A percentile compares a stretch with the other conserved stretches of the same genome.
Conservation (phyloP, 148 eudicot species). For the Rhododendron ovatum region DNA sequence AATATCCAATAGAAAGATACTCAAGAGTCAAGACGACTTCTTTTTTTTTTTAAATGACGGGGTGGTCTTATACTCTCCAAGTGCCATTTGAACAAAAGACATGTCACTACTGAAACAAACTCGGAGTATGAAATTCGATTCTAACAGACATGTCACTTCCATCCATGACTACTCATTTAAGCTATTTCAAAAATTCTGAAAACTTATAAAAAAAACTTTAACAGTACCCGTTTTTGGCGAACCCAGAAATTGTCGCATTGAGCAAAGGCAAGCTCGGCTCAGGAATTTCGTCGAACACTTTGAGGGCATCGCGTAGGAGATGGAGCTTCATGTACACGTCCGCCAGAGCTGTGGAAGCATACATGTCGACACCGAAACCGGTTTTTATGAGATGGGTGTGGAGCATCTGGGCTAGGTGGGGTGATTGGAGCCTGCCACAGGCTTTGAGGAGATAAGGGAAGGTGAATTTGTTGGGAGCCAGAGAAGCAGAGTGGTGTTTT, state of each 20-base stretch:
- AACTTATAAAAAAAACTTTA: neutral
- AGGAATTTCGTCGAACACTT: constrained; percentile 40
- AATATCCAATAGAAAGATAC: neutral
- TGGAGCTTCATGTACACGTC: constrained; percentile 47
- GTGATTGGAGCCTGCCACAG: constrained; percentile 41
- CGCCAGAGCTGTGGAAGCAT: constrained; percentile 53
- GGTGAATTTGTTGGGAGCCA: constrained; percentile 39
- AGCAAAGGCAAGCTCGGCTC: constrained; percentile 22
- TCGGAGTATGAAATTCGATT: neutral
- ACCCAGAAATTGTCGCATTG: constrained; percentile 41
- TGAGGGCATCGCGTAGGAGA: constrained; percentile 30
- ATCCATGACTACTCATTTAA: neutral
- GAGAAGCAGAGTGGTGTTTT: constrained; percentile 39
- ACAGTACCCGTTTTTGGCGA: constrained; percentile 38
- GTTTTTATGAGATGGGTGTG: constrained; percentile 63
- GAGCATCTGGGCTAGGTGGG: constrained; percentile 47
- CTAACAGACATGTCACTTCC: neutral
- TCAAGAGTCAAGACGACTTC: neutral
- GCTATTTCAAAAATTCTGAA: neutral
- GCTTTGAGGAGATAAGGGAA: constrained; percentile 71
- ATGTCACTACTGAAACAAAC: neutral
- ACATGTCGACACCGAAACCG: constrained; percentile 36
- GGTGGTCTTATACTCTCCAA: neutral
- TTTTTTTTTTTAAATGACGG: neutral
- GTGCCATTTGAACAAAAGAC: neutral